Evolutionary conservation across 495 filamentous ascomycete genomes (phyloP).

Genomic region (Astrocystis sublimbata): DNA sequence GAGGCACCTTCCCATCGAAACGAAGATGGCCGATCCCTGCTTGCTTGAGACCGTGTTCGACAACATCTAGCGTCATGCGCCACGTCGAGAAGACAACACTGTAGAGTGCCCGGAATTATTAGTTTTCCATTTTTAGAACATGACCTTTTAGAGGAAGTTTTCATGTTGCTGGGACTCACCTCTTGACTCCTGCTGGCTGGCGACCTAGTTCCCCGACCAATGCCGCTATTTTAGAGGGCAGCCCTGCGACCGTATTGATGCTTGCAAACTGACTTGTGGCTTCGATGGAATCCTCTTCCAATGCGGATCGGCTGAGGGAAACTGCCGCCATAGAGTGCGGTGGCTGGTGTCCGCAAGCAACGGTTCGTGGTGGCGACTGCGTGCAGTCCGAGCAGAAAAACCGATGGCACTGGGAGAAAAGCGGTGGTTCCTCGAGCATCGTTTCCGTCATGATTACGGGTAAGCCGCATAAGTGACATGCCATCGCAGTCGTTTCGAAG

Average conservation of each 20-base stretch:
- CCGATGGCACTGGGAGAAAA: constrained; percentile 23
- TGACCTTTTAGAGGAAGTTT: too few species aligned
- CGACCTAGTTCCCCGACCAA: neutral
- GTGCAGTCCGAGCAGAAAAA: constrained; percentile 27
- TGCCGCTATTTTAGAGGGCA: constrained; percentile 1
- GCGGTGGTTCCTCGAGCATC: neutral
- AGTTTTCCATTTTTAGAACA: neutral
- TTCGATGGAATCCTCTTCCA: constrained; percentile 20
- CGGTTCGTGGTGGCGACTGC: neutral
- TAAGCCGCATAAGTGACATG: neutral
- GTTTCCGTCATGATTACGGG: neutral
- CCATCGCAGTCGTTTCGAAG: neutral
- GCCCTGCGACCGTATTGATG: neutral
- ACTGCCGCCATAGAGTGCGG: constrained; percentile 22
- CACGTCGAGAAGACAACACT: constrained; percentile 51
- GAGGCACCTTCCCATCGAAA: constrained; percentile 47
- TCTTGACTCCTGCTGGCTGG: neutral
- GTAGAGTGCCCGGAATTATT: neutral
- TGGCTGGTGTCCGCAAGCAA: constrained; percentile 32
- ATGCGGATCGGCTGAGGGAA: constrained; percentile 12
- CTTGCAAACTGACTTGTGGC: constrained; percentile 3
- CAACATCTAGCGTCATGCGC: constrained; percentile 46
- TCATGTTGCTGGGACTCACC: too few species aligned
- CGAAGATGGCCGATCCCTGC: constrained; percentile 33
- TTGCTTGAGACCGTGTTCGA: constrained; percentile 37